phyloP scores from a whole-genome alignment of 2,329 filamentous ascomycete species.

The Phoma herbarum region DNA sequence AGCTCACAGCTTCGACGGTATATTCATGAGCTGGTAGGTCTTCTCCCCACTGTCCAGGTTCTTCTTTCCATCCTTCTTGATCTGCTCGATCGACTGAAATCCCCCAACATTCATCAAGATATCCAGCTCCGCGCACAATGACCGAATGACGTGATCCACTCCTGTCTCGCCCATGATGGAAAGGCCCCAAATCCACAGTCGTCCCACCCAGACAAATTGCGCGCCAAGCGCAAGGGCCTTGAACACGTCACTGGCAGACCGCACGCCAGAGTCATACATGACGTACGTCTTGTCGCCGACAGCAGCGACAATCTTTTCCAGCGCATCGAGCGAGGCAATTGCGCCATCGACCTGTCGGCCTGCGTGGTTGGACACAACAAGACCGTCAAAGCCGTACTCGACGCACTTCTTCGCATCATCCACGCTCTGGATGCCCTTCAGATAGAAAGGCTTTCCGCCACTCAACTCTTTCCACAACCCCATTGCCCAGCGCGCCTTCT shows the following conservation, averaged over 20 bases:
- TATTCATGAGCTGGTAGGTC: background rate
- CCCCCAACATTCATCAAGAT: background rate
- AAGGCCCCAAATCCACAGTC: background rate
- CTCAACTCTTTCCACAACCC: slow-evolving; percentile 45
- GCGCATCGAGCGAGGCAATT: slow-evolving; percentile 58
- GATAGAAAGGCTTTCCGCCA: background rate
- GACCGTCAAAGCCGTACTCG: background rate
- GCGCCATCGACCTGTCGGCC: background rate
- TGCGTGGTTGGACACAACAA: background rate
- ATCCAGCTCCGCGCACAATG: background rate
- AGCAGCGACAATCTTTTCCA: slow-evolving; percentile 65
- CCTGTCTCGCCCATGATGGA: background rate
- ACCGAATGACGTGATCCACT: background rate
- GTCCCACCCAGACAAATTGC: background rate
- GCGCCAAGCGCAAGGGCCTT: slow-evolving; percentile 55
- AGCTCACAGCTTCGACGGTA: background rate
- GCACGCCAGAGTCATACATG: slow-evolving; percentile 69
- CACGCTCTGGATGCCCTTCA: background rate
- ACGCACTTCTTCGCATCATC: background rate
- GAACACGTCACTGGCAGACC: slow-evolving; percentile 65
- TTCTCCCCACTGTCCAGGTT: background rate
- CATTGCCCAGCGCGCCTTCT: slow-evolving; percentile 71
- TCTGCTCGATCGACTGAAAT: background rate
- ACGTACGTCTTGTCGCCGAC: slow-evolving; percentile 62
- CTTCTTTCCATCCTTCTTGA: background rate